Evolutionary conservation across 371 early-diverging fungal species (phyloP), one percentile per base, ranked within the genome.

Genomic region (Haplosporangium sp.): DNA sequence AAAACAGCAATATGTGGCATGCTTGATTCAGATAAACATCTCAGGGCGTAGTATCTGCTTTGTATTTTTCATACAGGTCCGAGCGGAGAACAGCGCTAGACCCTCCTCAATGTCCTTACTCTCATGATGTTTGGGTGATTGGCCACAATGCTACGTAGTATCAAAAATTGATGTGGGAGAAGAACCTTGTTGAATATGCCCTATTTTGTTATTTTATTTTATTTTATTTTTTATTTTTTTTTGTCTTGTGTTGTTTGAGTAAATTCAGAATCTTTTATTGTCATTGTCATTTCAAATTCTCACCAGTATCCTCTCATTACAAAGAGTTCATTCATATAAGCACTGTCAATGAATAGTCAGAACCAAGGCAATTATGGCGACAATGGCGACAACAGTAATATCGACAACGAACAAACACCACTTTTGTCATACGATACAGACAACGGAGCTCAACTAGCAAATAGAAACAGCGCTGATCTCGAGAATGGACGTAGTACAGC

Each of bases 401-500:
- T 55, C 37, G 45, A 48, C 47, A 34, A 47, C 65, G 71, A 72
- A 10, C 61, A 62, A 20, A 72, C 73, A 13, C 73, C 73, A 5
- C 52, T 72, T 15, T 50, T 72, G 61, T 45, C 53, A 8, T 5
- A 53, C 53, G 10, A 53, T 13, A 3, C 19, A 4, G 34, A 53
- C 20, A 27, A 53, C 8, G 5, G 34, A 27, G 20, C 5, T 27
- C 53, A 20, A 10, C 20, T 27, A n/a, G 19, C 53, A 20, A 13
- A 4, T 8, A 10, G 20, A 20, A 10, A 53, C 20, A 20, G 10
- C 13, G 34, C 8, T 27, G 53, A 53, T 27, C n/a, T 53, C 10
- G 53, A 53, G 34, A 6, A 8, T 53, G 53, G 47, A 13, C 47
- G 13, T 47, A 13, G 47, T 13, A 47, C 13, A 47, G 15, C 47